These are phyloP conservation scores for Ophiostoma sp. DNA, from an alignment of 2,329 filamentous ascomycete genomes.

Conservation along the genomic window DNA sequence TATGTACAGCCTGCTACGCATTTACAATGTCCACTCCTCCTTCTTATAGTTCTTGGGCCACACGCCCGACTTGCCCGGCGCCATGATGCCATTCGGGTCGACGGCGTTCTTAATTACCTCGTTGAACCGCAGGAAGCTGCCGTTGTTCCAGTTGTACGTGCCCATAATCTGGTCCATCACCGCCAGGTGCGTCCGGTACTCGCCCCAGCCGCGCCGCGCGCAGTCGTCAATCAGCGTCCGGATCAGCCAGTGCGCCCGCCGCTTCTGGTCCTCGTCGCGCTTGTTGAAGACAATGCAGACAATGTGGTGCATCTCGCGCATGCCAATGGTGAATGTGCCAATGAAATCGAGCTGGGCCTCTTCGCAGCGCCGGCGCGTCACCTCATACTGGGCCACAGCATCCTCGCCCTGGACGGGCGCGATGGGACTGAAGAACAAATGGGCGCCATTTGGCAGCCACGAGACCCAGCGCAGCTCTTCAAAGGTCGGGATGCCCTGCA, in stretches of 20 bases:
- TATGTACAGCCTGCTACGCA: neutral
- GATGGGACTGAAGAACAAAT: constrained; percentile 54
- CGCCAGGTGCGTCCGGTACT: constrained; percentile 45
- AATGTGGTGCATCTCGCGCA: constrained; percentile 58
- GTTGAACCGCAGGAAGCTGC: constrained; percentile 41
- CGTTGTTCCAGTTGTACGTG: constrained; percentile 43
- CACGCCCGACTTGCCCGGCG: constrained; percentile 39
- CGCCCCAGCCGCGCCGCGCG: constrained; percentile 41
- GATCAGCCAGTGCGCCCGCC: constrained; percentile 39
- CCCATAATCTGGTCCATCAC: constrained; percentile 43
- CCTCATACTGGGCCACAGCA: constrained; percentile 45
- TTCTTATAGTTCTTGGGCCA: constrained; percentile 13
- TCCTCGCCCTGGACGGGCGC: constrained; percentile 49
- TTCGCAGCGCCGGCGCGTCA: constrained; percentile 41
- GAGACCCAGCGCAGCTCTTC: constrained; percentile 46
- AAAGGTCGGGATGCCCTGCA: constrained; percentile 39
- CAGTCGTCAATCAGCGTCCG: constrained; percentile 39
- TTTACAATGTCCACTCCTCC: neutral
- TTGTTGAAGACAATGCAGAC: constrained; percentile 49
- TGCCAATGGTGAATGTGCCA: constrained; percentile 51
- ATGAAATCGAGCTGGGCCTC: constrained; percentile 53
- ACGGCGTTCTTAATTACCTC: constrained; percentile 43
- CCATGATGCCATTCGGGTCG: constrained; percentile 47
- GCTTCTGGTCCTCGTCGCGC: constrained; percentile 36
- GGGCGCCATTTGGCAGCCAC: constrained; percentile 53